Evolutionary conservation across 2,329 filamentous ascomycete genomes (phyloP), one percentile per base, ranked within the genome.

Genomic region (Nectriaceae sp.): DNA sequence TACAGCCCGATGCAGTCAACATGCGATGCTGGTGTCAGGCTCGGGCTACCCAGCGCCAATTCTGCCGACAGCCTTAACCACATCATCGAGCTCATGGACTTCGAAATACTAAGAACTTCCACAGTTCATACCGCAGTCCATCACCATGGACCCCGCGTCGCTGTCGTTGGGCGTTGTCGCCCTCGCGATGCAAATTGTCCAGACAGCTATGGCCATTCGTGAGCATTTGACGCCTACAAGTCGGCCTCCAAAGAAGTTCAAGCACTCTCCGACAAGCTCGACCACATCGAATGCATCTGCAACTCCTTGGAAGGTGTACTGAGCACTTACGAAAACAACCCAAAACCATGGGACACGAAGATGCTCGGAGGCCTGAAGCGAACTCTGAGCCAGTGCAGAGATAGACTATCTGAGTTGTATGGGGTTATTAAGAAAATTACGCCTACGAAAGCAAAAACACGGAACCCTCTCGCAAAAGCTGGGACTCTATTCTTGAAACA

Each of bases 101-200:
- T n/a, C n/a, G n/a, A n/a, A n/a, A n/a, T n/a, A n/a, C n/a, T n/a
- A n/a, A n/a, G n/a, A n/a, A n/a, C n/a, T n/a, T n/a, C n/a, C n/a
- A n/a, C n/a, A n/a, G n/a, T n/a, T n/a, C n/a, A n/a, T n/a, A n/a
- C n/a, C n/a, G n/a, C n/a, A n/a, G n/a, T n/a, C n/a, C n/a, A n/a
- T n/a, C n/a, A 15, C 26, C 2, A 56, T 56, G 50, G 45, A 56
- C 31, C 50, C 54, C 4, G 47, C 33, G 4, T 55, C 54, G 1
- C 33, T 55, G 3, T 33, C 50, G 1, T 47, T 56, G 4, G 48
- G 45, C 4, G 42, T 57, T 2, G 33, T 47, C 1, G 44, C 54
- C 0, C 8, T 54, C 3, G 47, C 42, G 13, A 22, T 49, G 16
- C 51, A 57, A n/a, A 24, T 57, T 0, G 21, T 41, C 5, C 22